phyloP scores from a whole-genome alignment of 1,139 yeast species.

The Diutina siamensis region DNA sequence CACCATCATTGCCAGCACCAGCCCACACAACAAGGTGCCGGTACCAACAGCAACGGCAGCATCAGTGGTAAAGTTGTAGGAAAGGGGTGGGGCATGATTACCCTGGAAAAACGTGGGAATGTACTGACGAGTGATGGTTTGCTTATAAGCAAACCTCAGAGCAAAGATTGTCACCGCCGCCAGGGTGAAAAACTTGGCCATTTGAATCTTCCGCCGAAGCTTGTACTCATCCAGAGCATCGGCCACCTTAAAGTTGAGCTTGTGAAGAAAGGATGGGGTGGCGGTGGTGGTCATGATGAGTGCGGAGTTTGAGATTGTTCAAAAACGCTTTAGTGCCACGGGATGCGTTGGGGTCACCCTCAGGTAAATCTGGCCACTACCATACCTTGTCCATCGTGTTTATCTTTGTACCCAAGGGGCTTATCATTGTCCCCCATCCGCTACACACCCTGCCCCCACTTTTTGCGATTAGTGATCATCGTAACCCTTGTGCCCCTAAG shows the following conservation, averaged over 20 bases:
- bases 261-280: background rate
- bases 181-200: conserved; percentile 60
- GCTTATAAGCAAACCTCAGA: conserved; percentile 63
- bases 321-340: no score
- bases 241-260: conserved; percentile 21
- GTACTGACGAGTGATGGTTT: conserved; percentile 63
- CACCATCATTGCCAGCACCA: conserved; percentile 60
- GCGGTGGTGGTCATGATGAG: background rate
- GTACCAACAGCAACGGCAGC: conserved; percentile 82
- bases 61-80: conserved; percentile 68
- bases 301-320: background rate
- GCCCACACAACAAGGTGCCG: conserved; percentile 64
- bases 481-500: no score
- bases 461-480: no score
- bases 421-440: no score
- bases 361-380: no score
- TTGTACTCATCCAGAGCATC: conserved; percentile 32
- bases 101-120: conserved; percentile 75
- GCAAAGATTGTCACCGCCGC: conserved; percentile 64
- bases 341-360: background rate
- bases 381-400: no score
- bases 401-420: no score
- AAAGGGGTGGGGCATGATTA: conserved; percentile 70
- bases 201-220: conserved; percentile 56
- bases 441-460: no score